Evolutionary conservation across 345 rosid species (phyloP), one percentile per base, ranked within the genome.

Genomic region (Aegle marmelos): DNA sequence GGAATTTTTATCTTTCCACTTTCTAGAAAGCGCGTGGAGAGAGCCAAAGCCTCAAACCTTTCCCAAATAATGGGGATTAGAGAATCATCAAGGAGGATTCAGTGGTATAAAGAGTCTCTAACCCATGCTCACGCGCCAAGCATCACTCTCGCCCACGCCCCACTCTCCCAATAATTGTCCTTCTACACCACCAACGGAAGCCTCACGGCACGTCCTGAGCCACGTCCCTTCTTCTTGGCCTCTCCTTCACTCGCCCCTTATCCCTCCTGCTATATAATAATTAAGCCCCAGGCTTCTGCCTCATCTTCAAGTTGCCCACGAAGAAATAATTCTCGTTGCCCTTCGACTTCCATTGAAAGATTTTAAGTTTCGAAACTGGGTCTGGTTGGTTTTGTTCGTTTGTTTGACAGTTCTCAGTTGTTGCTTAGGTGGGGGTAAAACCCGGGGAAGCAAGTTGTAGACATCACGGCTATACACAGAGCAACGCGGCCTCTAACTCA

Each of bases 391-490:
- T 45, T 45, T 11, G 50, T 45, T 45, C 19, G 57, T 53, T 53
- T 17, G 57, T 17, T 53, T 45, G 50, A 45, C 5, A 36, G 41
- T 45, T 45, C 13, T 45, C 3, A 45, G 50, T 45, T 11, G 50
- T 45, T 45, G 50, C 50, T 45, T 45, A 45, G 17, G 50, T 45
- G 22, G 58, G 85, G 88, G 80, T 77, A 76, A 76, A 61, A 77
- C 87, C 83, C 80, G 37, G 90, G 88, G 33, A 50, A 68, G 73
- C 80, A 80, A 78, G 87, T 88, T 88, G 94, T 74, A 85, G 97
- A 86, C 92, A 94, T 91, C 98, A 97, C 99, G 99, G 99, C 99
- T 92, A 90, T 93, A 91, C 89, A 82, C 91, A 82, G 93, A 84
- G 85, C 64, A 84, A 56, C 73, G 62, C 91, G 88, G 86, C 85